A percentile compares a stretch with the other conserved stretches of the same genome.
phyloP scores from a whole-genome alignment of 1,284 basidiomycete species.

The Taiwanofungus camphoratus region DNA sequence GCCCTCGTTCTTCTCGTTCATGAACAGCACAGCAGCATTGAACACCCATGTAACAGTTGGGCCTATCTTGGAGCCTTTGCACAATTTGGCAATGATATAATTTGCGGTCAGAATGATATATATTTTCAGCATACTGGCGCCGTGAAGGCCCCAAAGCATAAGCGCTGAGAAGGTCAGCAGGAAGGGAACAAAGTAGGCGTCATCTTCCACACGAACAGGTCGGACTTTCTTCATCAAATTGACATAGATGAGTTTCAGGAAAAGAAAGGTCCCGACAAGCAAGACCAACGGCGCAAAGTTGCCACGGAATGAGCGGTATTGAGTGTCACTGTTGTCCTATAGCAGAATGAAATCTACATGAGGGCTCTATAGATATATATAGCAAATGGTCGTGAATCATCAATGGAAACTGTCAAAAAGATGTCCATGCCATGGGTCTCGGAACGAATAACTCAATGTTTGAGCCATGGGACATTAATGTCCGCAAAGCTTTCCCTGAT shows the following conservation, averaged over 20 bases:
- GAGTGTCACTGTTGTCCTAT: conserved; percentile 82
- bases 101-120: conserved; percentile 67
- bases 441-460: too few relatives aligned
- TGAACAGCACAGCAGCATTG: conserved; percentile 72
- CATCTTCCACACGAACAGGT: conserved; percentile 1
- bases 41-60: conserved; percentile 68
- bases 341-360: conserved; percentile 1
- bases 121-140: conserved; percentile 80
- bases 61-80: conserved; percentile 37
- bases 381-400: too few relatives aligned
- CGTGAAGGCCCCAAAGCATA: conserved; percentile 81
- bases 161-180: conserved; percentile 44
- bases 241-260: conserved; percentile 34
- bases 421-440: too few relatives aligned
- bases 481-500: too few relatives aligned
- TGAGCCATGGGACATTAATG: too few relatives aligned
- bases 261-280: conserved; percentile 44
- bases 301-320: conserved; percentile 79
- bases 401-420: too few relatives aligned
- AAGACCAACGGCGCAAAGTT: conserved; percentile 60
- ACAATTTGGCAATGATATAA: conserved; percentile 56
- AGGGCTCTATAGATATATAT: conserved; percentile 4
- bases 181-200: conserved; percentile 24
- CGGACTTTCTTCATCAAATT: conserved; percentile 2
- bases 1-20: conserved; percentile 76